Base-by-base conservation (phyloP, 2,329 filamentous ascomycete genomes). In the Juglanconis oblonga region DNA sequence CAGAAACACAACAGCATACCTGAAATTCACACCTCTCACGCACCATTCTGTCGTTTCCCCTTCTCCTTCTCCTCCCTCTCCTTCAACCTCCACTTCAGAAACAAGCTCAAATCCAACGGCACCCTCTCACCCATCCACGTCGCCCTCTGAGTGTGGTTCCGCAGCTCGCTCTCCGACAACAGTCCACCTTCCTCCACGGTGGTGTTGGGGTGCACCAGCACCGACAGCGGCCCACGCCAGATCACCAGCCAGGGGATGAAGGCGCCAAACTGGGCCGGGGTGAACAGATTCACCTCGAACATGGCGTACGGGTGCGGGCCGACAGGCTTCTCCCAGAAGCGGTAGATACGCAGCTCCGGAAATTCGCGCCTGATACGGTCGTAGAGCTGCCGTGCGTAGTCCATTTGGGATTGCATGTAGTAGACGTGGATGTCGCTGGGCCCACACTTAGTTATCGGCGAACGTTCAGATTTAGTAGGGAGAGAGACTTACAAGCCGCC, bases 231-330 rank as follows among this genome's bases (percentile, higher is more conserved):
- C 0, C 92, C 92, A 5, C 92, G 82, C 74, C 93, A 88, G 59
- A 97, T 85, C 35, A 91, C 83, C 35, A 97, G 77, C 92, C 92
- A 97, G 0, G 91, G 83, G 44, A 97, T 77, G 68, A 97, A 96
- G 0, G 93, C 92, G 0, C 92, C 92, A 69, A 97, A 97, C 72
- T 97, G 90, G 3, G 86, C 87, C 0, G 92, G 93, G 0, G 88
- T 92, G 72, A 94, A 91, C 24, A 97, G 50, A 67, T 96, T 96
- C 50, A 97, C 91, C 74, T 97, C 93, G 68, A 97, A 97, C 92
- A 96, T 97, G 55, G 87, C 89, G 0, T 92, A 74, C 0, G 89
- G 87, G 72, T 97, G 92, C 0, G 92, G 92, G 0, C 92, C 93
- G 33, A 97, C 74, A 0, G 92, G 91, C 13, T 77, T 74, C 65